Percentiles rank a stretch among this genome's conserved stretches.
Evolutionary conservation across 306 rosid species (phyloP).

Genomic region (Gleditsia sinensis): DNA sequence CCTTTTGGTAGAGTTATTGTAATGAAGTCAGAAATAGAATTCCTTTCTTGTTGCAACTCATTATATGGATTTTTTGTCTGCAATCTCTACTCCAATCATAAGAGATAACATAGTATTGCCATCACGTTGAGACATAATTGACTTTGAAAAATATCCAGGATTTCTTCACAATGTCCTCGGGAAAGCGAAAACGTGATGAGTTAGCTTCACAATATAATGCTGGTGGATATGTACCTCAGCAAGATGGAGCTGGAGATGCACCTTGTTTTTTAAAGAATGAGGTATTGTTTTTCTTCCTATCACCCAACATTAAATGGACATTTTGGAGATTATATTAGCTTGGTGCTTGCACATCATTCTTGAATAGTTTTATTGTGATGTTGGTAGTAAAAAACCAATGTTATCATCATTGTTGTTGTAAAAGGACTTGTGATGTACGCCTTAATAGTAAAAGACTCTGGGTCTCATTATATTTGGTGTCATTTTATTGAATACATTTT

Average conservation of each 20-base stretch:
- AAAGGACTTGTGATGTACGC: conserved; percentile 3
- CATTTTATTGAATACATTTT: neutral
- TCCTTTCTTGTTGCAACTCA: conserved; percentile 19
- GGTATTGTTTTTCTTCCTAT: conserved; percentile 44
- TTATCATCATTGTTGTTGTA: neutral
- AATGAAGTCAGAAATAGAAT: conserved; percentile 26
- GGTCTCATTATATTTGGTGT: neutral
- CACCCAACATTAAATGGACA: neutral
- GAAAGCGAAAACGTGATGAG: conserved; percentile 96
- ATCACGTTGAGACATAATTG: conserved; percentile 24
- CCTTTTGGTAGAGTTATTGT: conserved; percentile 27
- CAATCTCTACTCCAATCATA: conserved; percentile 23
- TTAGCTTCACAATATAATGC: conserved; percentile 70
- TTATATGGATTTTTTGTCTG: conserved; percentile 6
- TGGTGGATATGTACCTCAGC: conserved; percentile 92
- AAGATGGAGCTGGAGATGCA: conserved; percentile 96
- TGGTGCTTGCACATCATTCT: neutral
- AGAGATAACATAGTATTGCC: conserved; percentile 3
- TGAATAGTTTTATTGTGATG: conserved; percentile 20
- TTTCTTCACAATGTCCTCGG: conserved; percentile 63
- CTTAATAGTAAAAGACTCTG: neutral
- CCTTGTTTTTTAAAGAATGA: conserved; percentile 72
- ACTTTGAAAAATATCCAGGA: conserved; percentile 62
- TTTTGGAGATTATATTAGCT: neutral
- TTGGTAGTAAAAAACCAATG: neutral